Base-by-base conservation (phyloP, 306 rosid species). In the Citrullus colocynthis region DNA sequence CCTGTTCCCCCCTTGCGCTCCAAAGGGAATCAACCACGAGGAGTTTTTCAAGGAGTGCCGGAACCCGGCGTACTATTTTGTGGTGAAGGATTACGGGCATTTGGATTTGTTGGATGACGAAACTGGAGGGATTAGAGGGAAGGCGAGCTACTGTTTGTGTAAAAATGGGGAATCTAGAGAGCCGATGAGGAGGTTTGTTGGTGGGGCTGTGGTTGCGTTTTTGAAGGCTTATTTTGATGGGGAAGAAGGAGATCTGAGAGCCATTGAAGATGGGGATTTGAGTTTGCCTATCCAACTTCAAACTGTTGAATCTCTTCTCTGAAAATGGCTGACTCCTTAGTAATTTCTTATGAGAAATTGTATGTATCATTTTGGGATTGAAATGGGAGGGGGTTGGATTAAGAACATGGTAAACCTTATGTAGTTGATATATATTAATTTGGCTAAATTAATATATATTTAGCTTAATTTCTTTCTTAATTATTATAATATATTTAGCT, bases 171-270 rank as follows among this genome's bases (percentile, higher is more conserved):
- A 85, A 57, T 85, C 95, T 9, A 88, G 97, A 75, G 88, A 86
- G 52, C 92, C 92, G n/a, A 94, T 94, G 98, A 90, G 98, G 82
- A 87, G 30, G 66, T 92, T 94, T 86, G 95, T 89, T 80, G 95
- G 95, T 36, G 98, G 98, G 42, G 76, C 77, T 80, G 78, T 86
- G 9, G 91, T 94, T 73, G 96, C 97, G 4, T 94, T 94, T 88
- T 55, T 94, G 86, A 89, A 86, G 77, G 95, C 90, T 80, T 84
- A 84, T 78, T 76, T 90, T 52, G 81, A 63, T 37, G 91, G 82
- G 76, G 92, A 90, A 76, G 5, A 34, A 11, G 71, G 74, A 15
- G 86, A 83, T 37, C 84, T 94, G 6, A 44, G 79, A 74, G 92
- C 88, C 36, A 69, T 92, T 20, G 80, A 74, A 81, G 89, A 90